phyloP scores from a whole-genome alignment of 805 yeast genomes.

The Kodamaea hsintzibuensis region DNA sequence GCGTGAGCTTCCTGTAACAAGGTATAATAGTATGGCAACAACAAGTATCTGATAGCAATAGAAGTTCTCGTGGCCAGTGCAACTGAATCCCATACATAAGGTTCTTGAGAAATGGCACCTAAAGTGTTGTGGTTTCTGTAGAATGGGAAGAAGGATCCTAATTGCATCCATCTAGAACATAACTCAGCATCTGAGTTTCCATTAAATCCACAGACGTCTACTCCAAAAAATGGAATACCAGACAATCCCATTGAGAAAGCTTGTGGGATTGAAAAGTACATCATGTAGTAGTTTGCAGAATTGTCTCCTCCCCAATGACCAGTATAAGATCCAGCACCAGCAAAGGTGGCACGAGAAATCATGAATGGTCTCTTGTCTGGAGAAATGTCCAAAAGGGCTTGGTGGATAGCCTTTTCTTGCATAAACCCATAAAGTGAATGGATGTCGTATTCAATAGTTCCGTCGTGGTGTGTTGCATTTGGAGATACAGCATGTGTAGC shows the following conservation, averaged over 20 bases:
- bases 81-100: constrained; percentile 30
- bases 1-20: constrained; percentile 23
- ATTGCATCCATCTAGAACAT: constrained; percentile 34
- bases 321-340: constrained; percentile 22
- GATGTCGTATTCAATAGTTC: constrained; percentile 27
- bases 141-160: constrained; percentile 36
- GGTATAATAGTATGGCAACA: constrained; percentile 29
- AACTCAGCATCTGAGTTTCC: constrained; percentile 27
- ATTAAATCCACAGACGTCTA: constrained; percentile 26
- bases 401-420: constrained; percentile 21
- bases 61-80: constrained; percentile 25
- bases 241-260: constrained; percentile 23
- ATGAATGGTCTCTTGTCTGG: constrained; percentile 26
- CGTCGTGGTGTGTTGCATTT: constrained; percentile 30
- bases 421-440: constrained; percentile 27
- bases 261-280: constrained; percentile 27
- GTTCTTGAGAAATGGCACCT: constrained; percentile 30
- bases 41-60: constrained; percentile 38
- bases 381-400: constrained; percentile 17
- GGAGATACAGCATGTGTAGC: constrained; percentile 28
- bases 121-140: constrained; percentile 31
- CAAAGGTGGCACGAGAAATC: constrained; percentile 22
- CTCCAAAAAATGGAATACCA: constrained; percentile 29
- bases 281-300: constrained; percentile 18
- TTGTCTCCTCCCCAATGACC: constrained; percentile 32